phyloP scores from a whole-genome alignment of 371 early-diverging fungal species.

The Basidiobolus meristosporus region DNA sequence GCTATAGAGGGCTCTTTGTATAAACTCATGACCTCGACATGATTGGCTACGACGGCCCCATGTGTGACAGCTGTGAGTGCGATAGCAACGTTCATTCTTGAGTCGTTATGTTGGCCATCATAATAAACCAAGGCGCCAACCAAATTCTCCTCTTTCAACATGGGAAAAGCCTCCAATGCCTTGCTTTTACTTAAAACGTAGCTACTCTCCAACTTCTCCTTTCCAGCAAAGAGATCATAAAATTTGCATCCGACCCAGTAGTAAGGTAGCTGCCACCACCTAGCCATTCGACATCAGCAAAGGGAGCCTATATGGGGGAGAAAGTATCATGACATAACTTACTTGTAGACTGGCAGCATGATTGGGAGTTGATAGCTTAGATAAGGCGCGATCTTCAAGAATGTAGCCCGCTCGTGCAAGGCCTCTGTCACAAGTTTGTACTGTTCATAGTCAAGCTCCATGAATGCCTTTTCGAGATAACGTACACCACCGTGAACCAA shows the following conservation, averaged over 20 bases:
- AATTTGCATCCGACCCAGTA: constrained; percentile 93
- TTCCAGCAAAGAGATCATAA: constrained; percentile 90
- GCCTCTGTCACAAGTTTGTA: constrained; percentile 95
- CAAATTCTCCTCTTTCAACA: constrained; percentile 76
- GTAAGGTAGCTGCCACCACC: constrained; percentile 92
- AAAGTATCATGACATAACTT: constrained; percentile 7
- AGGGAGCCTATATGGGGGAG: background rate
- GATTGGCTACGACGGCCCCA: constrained; percentile 92
- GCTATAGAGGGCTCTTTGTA: constrained; percentile 52
- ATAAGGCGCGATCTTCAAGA: constrained; percentile 93
- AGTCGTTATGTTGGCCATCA: constrained; percentile 97
- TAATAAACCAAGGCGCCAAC: constrained; percentile 95
- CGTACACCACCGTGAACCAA: constrained; percentile 99
- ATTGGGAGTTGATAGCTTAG: constrained; percentile 87
- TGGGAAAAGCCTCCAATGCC: constrained; percentile 88
- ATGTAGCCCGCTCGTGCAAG: constrained; percentile 85
- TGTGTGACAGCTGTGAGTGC: constrained; percentile 85
- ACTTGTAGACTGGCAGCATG: constrained; percentile 87
- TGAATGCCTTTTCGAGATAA: constrained; percentile 96
- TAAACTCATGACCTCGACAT: constrained; percentile 76
- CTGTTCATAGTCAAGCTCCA: constrained; percentile 89
- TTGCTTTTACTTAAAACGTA: constrained; percentile 74
- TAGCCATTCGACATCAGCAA: constrained; percentile 6
- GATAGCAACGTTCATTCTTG: constrained; percentile 93
- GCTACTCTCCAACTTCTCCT: constrained; percentile 66